Evolutionary conservation across 371 early-diverging fungal genomes (phyloP).

Genomic region (Mucor saturninus): DNA sequence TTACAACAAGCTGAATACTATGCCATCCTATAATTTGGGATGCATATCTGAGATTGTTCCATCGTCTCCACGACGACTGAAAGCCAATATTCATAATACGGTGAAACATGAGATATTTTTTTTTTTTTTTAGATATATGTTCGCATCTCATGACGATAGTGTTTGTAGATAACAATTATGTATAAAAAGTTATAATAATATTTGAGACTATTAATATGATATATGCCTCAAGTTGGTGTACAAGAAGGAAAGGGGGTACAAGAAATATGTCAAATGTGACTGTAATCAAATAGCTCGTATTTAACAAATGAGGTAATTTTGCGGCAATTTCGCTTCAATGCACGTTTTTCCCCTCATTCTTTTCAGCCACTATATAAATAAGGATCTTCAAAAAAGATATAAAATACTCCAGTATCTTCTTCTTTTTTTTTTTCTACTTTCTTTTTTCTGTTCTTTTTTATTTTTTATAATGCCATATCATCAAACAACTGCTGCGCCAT

Average conservation of each 20-base stretch:
- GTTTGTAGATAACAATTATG: neutral
- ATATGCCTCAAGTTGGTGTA: neutral
- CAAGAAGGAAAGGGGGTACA: neutral
- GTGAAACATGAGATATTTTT: no score
- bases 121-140: neutral
- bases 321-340: constrained; percentile 20
- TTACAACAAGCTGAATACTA: no score
- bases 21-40: no score
- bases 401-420: neutral
- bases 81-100: no score
- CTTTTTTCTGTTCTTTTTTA: constrained; percentile 3
- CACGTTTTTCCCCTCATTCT: constrained; percentile 26
- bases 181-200: neutral
- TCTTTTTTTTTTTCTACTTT: constrained; percentile 5
- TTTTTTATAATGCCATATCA: constrained; percentile 2
- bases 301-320: constrained; percentile 25
- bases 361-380: constrained; percentile 26
- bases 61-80: no score
- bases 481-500: neutral
- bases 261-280: constrained; percentile 12
- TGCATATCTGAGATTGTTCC: no score
- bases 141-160: neutral
- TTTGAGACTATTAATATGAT: neutral
- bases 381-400: constrained; percentile 9
- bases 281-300: constrained; percentile 14